Evolutionary conservation across 2,329 filamentous ascomycete species (phyloP).

Genomic region (Davidsoniella virescens): DNA sequence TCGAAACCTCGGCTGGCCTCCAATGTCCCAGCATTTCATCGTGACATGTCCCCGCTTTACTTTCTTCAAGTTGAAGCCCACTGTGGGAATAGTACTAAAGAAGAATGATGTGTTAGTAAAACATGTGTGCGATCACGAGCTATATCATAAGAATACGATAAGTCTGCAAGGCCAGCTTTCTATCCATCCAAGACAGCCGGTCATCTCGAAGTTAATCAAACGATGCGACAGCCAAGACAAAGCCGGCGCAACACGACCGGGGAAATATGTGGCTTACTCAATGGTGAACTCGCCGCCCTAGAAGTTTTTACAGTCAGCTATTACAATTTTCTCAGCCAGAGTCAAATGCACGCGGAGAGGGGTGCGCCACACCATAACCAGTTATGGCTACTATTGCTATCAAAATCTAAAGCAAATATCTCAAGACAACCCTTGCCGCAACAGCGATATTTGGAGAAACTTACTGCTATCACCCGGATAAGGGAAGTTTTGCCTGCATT

Average conservation of each 20-base stretch:
- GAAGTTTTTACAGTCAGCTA: neutral
- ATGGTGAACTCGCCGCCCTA: constrained; percentile 97
- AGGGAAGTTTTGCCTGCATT: constrained; percentile 97
- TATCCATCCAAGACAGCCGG: neutral
- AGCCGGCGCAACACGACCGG: too few relatives aligned
- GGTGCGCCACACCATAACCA: neutral
- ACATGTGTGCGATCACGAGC: too few relatives aligned
- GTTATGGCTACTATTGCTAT: neutral
- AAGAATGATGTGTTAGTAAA: constrained; percentile 16
- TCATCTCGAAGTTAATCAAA: too few relatives aligned
- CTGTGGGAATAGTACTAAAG: constrained; percentile 85
- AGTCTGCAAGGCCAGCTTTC: neutral
- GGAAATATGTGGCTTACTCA: constrained; percentile 52
- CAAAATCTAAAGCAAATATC: neutral
- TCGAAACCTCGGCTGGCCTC: constrained; percentile 89
- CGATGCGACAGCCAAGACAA: neutral
- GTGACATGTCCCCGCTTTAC: constrained; percentile 97
- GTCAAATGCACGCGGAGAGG: neutral
- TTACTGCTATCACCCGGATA: constrained; percentile 84
- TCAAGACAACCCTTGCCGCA: neutral
- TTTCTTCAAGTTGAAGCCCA: constrained; percentile 98
- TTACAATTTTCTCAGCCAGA: neutral
- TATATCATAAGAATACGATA: neutral
- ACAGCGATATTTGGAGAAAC: constrained; percentile 21
- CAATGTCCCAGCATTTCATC: constrained; percentile 97